phyloP scores from a whole-genome alignment of 805 yeast species.

The Candida patagonica region DNA sequence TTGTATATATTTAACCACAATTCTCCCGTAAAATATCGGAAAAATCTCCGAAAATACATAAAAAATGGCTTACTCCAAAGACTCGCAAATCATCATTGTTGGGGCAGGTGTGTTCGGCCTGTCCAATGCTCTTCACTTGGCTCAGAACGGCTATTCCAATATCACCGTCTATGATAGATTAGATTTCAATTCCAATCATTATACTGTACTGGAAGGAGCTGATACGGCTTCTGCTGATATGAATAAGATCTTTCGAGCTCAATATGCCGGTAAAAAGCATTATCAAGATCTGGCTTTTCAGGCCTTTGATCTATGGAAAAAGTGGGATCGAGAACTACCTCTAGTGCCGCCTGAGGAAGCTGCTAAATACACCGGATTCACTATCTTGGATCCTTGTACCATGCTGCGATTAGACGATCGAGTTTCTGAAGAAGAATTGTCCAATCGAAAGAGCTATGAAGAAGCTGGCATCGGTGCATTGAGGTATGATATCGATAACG shows the following conservation, averaged over 20 bases:
- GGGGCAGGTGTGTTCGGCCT: conserved; percentile 17
- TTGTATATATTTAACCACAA: too few relatives aligned
- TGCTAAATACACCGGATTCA: neutral
- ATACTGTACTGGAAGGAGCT: conserved; percentile 5
- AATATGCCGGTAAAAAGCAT: conserved; percentile 9
- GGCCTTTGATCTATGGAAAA: conserved; percentile 6
- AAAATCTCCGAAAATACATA: too few relatives aligned
- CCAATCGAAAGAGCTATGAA: conserved; percentile 2
- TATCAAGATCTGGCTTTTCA: conserved; percentile 9
- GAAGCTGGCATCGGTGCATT: conserved; percentile 2
- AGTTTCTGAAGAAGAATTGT: conserved; percentile 1
- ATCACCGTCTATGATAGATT: conserved; percentile 8
- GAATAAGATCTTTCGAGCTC: conserved; percentile 9
- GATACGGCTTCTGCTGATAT: conserved; percentile 10
- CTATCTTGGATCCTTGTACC: conserved; percentile 1
- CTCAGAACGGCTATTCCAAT: conserved; percentile 5
- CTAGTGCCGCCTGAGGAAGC: conserved; percentile 1
- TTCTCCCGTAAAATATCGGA: too few relatives aligned
- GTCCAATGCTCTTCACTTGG: conserved; percentile 8
- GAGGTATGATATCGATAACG: neutral
- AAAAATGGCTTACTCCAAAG: too few relatives aligned
- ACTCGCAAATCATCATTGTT: conserved; percentile 11
- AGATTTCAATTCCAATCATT: conserved; percentile 2
- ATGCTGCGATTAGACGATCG: conserved; percentile 3
- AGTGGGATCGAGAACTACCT: conserved; percentile 4